Conservation (phyloP, 2,329 filamentous ascomycete genomes). For the Myriosclerotinia curreyana region DNA sequence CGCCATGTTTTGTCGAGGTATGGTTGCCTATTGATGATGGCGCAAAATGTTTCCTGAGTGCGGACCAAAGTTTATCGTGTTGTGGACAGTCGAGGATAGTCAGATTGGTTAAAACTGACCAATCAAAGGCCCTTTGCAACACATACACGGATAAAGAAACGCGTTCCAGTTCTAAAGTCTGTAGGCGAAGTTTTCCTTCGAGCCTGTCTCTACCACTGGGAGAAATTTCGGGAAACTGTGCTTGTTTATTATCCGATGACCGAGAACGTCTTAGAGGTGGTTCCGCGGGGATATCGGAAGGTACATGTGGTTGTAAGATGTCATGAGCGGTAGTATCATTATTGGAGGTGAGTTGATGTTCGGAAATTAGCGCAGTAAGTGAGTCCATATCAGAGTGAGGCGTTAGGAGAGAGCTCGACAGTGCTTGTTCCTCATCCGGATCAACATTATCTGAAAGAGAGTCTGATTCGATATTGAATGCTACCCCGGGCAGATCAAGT, state of each 20-base stretch:
- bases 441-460: constrained; percentile 21
- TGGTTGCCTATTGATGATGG: constrained; percentile 41
- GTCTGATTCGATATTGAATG: constrained; percentile 27
- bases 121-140: constrained; percentile 70
- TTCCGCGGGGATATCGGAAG: constrained; percentile 23
- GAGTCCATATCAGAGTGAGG: constrained; percentile 34
- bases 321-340: constrained; percentile 16
- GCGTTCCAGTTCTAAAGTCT: constrained; percentile 71
- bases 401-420: constrained; percentile 22
- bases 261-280: constrained; percentile 32
- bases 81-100: constrained; percentile 72
- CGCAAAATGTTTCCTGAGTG: constrained; percentile 60
- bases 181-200: constrained; percentile 61
- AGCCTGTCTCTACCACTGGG: constrained; percentile 43
- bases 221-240: constrained; percentile 31
- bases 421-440: constrained; percentile 2
- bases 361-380: constrained; percentile 33
- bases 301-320: constrained; percentile 6
- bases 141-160: constrained; percentile 69
- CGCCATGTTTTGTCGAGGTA: constrained; percentile 37
- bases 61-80: constrained; percentile 73
- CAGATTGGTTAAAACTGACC: constrained; percentile 66
- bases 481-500: constrained; percentile 25
- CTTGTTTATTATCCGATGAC: constrained; percentile 30
- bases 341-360: constrained; percentile 28